Conservation (phyloP, 345 rosid species). For the Jatropha curcas region DNA sequence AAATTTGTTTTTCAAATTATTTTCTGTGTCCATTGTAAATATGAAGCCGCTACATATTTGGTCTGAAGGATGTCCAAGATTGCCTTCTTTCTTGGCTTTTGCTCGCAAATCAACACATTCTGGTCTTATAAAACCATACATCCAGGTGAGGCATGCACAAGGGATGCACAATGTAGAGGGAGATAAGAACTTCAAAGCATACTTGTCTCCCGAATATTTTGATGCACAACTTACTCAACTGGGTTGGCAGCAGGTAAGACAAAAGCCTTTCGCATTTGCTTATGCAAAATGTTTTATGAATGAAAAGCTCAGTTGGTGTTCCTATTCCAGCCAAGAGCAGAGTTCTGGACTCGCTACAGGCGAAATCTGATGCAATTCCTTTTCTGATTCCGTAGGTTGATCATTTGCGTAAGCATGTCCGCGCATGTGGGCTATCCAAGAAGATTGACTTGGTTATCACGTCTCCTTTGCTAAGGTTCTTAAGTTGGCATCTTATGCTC, state of each 20-base stretch:
- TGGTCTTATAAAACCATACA: conserved; percentile 52
- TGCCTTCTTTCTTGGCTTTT: conserved; percentile 52
- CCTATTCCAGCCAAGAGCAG: not conserved
- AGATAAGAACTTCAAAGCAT: conserved; percentile 81
- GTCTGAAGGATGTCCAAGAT: conserved; percentile 46
- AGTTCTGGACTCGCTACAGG: not conserved
- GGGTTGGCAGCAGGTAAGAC: conserved; percentile 87
- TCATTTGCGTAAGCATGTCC: conserved; percentile 87
- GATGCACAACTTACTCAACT: conserved; percentile 89
- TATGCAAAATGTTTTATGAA: not conserved
- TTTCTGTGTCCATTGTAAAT: conserved; percentile 23
- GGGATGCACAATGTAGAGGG: conserved; percentile 98
- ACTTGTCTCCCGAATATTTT: conserved; percentile 79
- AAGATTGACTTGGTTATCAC: conserved; percentile 76
- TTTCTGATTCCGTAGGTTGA: conserved; percentile 57
- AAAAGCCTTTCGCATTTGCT: not conserved
- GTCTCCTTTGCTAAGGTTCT: conserved; percentile 82
- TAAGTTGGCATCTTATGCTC: conserved; percentile 9
- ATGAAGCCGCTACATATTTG: conserved; percentile 45
- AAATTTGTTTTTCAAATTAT: conserved; percentile 33
- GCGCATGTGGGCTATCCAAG: conserved; percentile 63
- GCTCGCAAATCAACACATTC: conserved; percentile 43
- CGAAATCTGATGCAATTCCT: not conserved
- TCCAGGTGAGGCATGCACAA: conserved; percentile 99
- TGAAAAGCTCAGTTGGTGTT: not conserved